Conservation (phyloP, 371 early-diverging fungal genomes). For the Saksenaea oblongispora region DNA sequence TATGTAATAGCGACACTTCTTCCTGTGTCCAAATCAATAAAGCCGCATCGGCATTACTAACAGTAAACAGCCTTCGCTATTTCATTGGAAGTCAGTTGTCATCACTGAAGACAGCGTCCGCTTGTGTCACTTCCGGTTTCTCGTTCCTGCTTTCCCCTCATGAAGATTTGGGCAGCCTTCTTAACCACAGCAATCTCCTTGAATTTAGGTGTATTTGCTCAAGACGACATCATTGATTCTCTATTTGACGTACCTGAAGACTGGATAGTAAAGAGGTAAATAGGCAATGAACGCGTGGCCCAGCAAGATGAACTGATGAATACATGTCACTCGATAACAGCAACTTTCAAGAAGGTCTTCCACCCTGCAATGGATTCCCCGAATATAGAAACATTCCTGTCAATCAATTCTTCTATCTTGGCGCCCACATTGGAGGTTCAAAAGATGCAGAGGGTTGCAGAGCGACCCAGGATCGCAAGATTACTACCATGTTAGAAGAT, state of each 20-base stretch:
- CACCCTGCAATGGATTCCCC: slow-evolving; percentile 42
- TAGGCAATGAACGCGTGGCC: not conserved
- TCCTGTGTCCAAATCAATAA: too few species aligned
- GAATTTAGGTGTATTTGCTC: not conserved
- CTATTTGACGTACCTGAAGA: not conserved
- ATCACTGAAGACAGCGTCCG: not conserved
- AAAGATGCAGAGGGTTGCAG: not conserved
- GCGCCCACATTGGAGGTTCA: slow-evolving; percentile 25
- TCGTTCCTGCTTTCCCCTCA: not conserved
- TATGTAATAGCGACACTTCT: too few species aligned
- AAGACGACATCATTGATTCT: not conserved
- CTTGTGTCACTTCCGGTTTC: not conserved
- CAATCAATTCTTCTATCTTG: slow-evolving; percentile 38
- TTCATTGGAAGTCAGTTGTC: not conserved
- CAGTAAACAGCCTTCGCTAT: not conserved
- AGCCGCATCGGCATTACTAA: too few species aligned
- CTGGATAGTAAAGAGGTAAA: not conserved
- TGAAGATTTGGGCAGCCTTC: not conserved
- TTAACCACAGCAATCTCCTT: not conserved
- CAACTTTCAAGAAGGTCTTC: not conserved
- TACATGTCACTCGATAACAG: not conserved
- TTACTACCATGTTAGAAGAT: slow-evolving; percentile 27
- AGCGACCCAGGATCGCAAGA: slow-evolving; percentile 11
- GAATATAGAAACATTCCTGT: slow-evolving; percentile 32
- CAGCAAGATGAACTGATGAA: not conserved